Conservation (phyloP, 2,329 filamentous ascomycete genomes). For the Alternaria sp. region DNA sequence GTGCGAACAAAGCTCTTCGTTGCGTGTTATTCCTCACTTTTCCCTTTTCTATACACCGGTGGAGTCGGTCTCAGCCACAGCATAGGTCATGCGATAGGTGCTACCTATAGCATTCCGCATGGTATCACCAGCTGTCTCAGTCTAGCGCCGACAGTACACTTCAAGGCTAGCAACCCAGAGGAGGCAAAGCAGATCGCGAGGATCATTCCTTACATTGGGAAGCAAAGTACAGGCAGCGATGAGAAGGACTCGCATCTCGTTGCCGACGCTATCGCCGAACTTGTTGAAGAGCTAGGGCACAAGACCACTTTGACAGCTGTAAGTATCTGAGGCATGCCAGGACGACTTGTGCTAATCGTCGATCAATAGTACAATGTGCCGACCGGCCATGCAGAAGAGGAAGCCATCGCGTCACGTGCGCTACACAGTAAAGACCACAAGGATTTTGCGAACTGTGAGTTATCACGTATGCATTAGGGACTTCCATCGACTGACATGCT, state of each 20-base stretch:
- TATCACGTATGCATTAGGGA: not conserved
- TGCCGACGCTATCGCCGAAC: conserved; percentile 55
- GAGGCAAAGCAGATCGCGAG: conserved; percentile 60
- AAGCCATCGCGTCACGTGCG: conserved; percentile 47
- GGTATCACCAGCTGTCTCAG: conserved; percentile 65
- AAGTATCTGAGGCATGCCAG: conserved; percentile 13
- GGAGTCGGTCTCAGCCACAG: conserved; percentile 60
- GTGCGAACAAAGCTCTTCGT: conserved; percentile 62
- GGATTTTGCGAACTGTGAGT: conserved; percentile 47
- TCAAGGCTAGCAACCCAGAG: conserved; percentile 59
- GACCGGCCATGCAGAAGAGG: conserved; percentile 47
- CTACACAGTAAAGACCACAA: conserved; percentile 50
- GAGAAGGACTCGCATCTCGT: conserved; percentile 57
- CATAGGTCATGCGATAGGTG: conserved; percentile 63
- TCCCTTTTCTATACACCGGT: conserved; percentile 59
- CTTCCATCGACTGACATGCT: conserved; percentile 13
- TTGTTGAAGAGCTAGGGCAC: conserved; percentile 57
- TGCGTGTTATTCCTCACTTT: conserved; percentile 62
- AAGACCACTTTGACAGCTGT: conserved; percentile 49
- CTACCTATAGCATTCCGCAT: conserved; percentile 65
- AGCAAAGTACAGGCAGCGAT: conserved; percentile 53
- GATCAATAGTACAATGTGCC: conserved; percentile 45
- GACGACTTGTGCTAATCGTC: conserved; percentile 21
- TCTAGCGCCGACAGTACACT: conserved; percentile 61
- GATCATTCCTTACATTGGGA: conserved; percentile 57